Evolutionary conservation across 305 asterid genomes (phyloP), one percentile per base, ranked within the genome.

Genomic region (Solanum aculeatissimum): DNA sequence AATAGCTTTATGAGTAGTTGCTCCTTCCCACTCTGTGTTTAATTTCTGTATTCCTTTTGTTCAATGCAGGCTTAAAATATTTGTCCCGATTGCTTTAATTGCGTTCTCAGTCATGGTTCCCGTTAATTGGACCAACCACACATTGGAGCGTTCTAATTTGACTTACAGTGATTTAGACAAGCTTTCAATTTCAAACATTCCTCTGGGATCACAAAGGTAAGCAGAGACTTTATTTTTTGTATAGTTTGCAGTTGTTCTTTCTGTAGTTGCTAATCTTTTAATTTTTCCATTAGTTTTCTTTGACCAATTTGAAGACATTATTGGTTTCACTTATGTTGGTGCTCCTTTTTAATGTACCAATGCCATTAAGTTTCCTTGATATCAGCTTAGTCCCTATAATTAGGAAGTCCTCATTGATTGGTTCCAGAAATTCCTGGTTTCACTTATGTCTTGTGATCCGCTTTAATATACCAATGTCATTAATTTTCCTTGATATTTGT

Each of bases 151-250:
- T 49, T 85, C 97, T 8, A 38, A 83, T 57, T 80, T 89, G 80
- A 88, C 86, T 35, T 95, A 42, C 89, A 97, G 97, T 82, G 87
- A 90, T 47, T 89, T 97, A 55, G 98, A 97, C 91, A 95, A 95
- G 92, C 98, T 97, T 80, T 97, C 99, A 42, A 97, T 97, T 86
- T 97, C 99, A 72, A 97, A 97, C 85, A 88, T 97, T 86, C 98
- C 98, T 9, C 80, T 69, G 81, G 92, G 89, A 87, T 97, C 98
- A 51, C 91, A 91, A 49, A 94, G 98, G 99, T 97, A 74, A 65
- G 89, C 32, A 65, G 74, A 80, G 58, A 83, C 80, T 71, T 78
- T 51, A 74, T 85, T 66, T 63, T 49, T 43, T 65, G 25, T 51
- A 29, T 8, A 55, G 18, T 68, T 81, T 62, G 77, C n/a, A 42